Evolutionary conservation across 2,329 filamentous ascomycete genomes (phyloP), one percentile per base, ranked within the genome.

Genomic region (Zymoseptoria ardabiliae): DNA sequence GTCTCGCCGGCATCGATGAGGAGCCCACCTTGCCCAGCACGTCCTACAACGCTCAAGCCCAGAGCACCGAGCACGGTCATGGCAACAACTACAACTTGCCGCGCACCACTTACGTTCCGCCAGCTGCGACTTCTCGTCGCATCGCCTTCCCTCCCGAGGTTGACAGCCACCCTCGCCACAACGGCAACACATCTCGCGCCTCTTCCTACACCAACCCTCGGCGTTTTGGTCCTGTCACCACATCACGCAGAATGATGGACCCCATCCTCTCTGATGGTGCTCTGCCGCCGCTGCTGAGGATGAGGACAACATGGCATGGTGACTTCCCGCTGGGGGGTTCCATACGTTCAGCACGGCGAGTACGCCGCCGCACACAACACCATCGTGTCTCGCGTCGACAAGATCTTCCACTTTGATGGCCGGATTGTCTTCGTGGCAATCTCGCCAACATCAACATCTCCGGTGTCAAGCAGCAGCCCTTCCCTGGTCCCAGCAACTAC

Each of bases 401-500:
- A 51, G 7, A 55, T 61, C 6, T 63, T 60, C 2, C 62, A 53
- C 53, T 68, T 61, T 25, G 69, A 69, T n/a, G 68, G 68, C 19
- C 71, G 72, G 53, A 62, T 71, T 51, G 11, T 63, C 45, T 66
- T 70, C 61, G 53, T 20, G 64, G 60, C 23, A 21, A 41, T 19
- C 55, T 61, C 48, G 25, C 51, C 17, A 54, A 66, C 10, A 62
- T 66, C 61, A 50, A 67, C 30, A n/a, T 53, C 21, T 13, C 23
- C n/a, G 11, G 51, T 19, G 56, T 64, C 25, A 54, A 53, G 22
- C 51, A 60, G 4, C 2, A 30, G 11, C 28, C 6, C 6, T 30
- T 30, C 6, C 28, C 6, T 2, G 28, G 28, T 11, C 28, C 28
- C 3, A 30, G 11, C 28, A 30, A 30, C 28, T 30, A 9, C 28